These are phyloP conservation scores for Andrographis paniculata DNA, from an alignment of 305 asterid species.

Conservation along the genomic window DNA sequence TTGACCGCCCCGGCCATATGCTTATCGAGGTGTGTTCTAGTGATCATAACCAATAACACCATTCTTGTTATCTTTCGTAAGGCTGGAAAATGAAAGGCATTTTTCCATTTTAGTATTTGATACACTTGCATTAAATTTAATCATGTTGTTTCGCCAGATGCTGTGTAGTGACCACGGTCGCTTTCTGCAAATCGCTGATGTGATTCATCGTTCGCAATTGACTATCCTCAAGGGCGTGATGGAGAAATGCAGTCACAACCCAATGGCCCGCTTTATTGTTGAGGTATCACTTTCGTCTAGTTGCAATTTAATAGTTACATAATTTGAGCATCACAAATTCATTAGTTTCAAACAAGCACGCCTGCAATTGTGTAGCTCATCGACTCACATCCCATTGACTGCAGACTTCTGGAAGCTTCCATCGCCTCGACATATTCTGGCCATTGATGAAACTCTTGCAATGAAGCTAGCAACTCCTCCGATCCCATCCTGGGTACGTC, in stretches of 20 bases:
- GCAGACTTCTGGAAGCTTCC: slow-evolving; percentile 74
- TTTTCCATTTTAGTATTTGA: slow-evolving; percentile 5
- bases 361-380: neutral
- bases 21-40: slow-evolving; percentile 72
- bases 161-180: slow-evolving; percentile 56
- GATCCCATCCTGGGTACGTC: neutral
- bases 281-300: slow-evolving; percentile 44
- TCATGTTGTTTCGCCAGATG: slow-evolving; percentile 42
- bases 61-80: slow-evolving; percentile 3
- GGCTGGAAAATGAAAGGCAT: slow-evolving; percentile 1
- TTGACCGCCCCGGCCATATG: slow-evolving; percentile 73
- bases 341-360: neutral
- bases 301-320: neutral
- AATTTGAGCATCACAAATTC: neutral
- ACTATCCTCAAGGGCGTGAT: slow-evolving; percentile 69
- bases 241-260: slow-evolving; percentile 41
- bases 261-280: slow-evolving; percentile 74
- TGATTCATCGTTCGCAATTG: slow-evolving; percentile 55
- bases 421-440: slow-evolving; percentile 91
- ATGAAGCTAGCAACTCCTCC: slow-evolving; percentile 28
- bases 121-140: neutral
- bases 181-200: slow-evolving; percentile 84
- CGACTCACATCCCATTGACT: slow-evolving; percentile 1
- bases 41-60: slow-evolving; percentile 3
- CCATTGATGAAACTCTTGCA: slow-evolving; percentile 82